phyloP scores from a whole-genome alignment of 176 grass and related monocot species.

The Thinopyrum elongatum region DNA sequence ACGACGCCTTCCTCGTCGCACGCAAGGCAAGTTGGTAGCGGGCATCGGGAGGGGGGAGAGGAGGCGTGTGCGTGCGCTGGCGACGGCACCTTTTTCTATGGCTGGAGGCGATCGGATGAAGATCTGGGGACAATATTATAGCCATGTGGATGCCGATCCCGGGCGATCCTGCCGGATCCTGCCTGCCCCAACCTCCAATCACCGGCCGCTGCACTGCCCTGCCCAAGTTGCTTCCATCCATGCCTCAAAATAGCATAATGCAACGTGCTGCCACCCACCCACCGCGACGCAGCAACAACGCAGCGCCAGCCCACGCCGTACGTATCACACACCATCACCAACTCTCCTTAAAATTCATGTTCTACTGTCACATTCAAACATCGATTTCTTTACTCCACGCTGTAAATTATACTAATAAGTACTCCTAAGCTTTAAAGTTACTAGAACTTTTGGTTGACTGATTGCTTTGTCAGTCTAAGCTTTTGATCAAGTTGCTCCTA shows the following conservation, averaged over 20 bases:
- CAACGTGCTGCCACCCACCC: neutral
- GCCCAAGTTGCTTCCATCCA: conserved; percentile 7
- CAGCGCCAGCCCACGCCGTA: conserved; percentile 27
- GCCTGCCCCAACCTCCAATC: neutral
- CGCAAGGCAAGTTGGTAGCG: neutral
- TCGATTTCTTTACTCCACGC: no score
- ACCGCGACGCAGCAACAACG: neutral
- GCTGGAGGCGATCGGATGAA: neutral
- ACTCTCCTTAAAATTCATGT: neutral
- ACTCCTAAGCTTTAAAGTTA: no score
- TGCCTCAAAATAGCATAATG: neutral
- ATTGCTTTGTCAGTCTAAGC: no score
- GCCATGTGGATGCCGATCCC: conserved; percentile 3
- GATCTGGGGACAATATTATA: conserved; percentile 35
- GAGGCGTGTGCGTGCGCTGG: neutral
- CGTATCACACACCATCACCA: no score
- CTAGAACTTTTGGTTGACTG: no score
- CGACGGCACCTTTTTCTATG: neutral
- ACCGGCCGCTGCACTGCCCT: neutral
- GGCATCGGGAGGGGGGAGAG: neutral
- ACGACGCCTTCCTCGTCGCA: neutral
- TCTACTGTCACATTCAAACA: no score
- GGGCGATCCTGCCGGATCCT: conserved; percentile 45
- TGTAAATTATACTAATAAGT: no score
- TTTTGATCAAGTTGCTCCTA: no score